Base-by-base conservation (phyloP, 1,284 basidiomycete genomes). In the Malassezia slooffiae region DNA sequence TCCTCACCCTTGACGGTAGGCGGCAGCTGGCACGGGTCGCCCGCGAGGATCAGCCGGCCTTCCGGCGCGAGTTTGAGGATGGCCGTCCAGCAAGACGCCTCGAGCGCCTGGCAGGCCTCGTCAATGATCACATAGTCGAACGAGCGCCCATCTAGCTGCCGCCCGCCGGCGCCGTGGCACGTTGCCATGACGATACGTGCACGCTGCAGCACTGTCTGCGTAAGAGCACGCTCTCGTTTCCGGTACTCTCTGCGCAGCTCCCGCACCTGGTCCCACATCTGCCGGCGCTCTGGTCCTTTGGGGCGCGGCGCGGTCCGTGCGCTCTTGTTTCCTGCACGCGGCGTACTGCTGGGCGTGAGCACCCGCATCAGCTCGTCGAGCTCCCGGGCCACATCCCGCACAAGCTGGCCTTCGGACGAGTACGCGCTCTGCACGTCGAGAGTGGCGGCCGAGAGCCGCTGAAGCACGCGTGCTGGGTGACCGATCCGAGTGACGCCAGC, bases 51-150 rank as follows among this genome's bases (percentile, higher is more conserved):
- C 10, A 59, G n/a, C 17, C 50, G 48, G 0, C 39, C 60, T 1
- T 50, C 45, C 23, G 51, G 46, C 13, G 46, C 50, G 4, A 52
- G 48, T 26, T 57, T 56, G 13, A 91, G 77, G 38, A 95, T 83
- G 0, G 91, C 89, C 23, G 95, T 80, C 89, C 91, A 95, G 70
- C 90, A 95, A 3, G 88, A 85, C 7, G 88, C 84, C 72, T 96
- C 90, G n/a, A 93, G 70, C 3, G 88, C 90, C 70, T 96, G 91
- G 0, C 90, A 95, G 12, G 70, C 71, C 72, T 96, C 91, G 57
- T 96, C 91, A 30, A 97, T 87, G 31, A 96, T 83, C 7, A 89
- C 80, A 0, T 88, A 81, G 66, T 96, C 91, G 59, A 95, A 97
- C 3, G 43, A 24, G 5, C 46, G 22, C 3, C 39, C 20, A 5